Evolutionary conservation across 148 eudicot species (phyloP).

Genomic region (Rheum nobile): DNA sequence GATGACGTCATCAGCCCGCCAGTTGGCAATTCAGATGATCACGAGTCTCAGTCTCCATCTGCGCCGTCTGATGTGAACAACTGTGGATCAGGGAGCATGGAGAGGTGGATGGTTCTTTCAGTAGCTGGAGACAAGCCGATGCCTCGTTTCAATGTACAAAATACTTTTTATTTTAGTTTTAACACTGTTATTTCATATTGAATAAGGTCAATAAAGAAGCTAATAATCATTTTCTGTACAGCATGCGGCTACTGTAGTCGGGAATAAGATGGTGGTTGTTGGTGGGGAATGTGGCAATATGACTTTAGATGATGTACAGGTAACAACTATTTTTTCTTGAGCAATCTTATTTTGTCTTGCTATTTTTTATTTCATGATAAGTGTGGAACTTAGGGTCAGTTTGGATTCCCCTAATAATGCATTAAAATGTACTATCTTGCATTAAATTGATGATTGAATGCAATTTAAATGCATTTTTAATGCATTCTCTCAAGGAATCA

Average conservation of each 20-base stretch:
- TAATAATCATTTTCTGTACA: constrained; percentile 19
- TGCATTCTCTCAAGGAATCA: no score
- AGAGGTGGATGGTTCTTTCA: constrained; percentile 81
- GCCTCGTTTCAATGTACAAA: constrained; percentile 79
- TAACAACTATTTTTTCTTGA: constrained; percentile 8
- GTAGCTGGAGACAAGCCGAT: constrained; percentile 83
- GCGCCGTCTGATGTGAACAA: constrained; percentile 50
- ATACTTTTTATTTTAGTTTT: not conserved
- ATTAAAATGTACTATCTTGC: no score
- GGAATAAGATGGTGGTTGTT: constrained; percentile 96
- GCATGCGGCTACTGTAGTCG: constrained; percentile 93
- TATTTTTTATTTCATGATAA: not conserved
- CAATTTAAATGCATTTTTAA: no score
- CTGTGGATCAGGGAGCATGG: constrained; percentile 50
- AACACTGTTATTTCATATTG: not conserved
- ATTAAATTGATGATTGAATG: no score
- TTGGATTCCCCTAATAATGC: no score
- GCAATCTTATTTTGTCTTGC: not conserved
- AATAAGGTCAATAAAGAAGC: not conserved
- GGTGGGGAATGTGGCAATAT: constrained; percentile 83
- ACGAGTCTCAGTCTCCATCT: constrained; percentile 36
- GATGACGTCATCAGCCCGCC: constrained; percentile 6
- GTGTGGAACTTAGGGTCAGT: no score
- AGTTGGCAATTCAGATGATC: constrained; percentile 30
- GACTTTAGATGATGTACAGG: constrained; percentile 92